Evolutionary conservation across 331 rosid genomes (phyloP).

Genomic region (Malus hybrid): DNA sequence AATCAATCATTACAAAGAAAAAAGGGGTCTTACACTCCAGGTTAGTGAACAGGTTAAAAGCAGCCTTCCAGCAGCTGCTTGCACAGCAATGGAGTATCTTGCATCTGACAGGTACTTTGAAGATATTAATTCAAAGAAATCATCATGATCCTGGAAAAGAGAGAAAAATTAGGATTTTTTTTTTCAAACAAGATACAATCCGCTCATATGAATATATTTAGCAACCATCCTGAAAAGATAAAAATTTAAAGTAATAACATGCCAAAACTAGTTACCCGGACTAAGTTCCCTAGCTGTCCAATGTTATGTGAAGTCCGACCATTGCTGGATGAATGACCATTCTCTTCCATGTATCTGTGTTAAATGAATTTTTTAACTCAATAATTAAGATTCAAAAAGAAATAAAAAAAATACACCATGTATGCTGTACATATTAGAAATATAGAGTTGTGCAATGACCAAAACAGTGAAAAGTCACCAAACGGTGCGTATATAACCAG

Average conservation of each 20-base stretch:
- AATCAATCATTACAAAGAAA: background rate
- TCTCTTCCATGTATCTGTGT: slow-evolving; percentile 85
- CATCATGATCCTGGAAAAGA: slow-evolving; percentile 73
- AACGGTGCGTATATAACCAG: background rate
- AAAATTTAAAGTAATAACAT: background rate
- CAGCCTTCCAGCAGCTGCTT: slow-evolving; percentile 80
- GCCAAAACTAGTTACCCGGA: slow-evolving; percentile 53
- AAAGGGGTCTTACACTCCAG: slow-evolving; percentile 54
- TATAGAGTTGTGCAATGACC: background rate
- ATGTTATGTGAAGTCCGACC: slow-evolving; percentile 69
- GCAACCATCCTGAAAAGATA: background rate
- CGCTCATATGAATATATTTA: background rate
- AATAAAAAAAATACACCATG: background rate
- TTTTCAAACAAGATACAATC: background rate
- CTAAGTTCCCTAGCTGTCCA: slow-evolving; percentile 75
- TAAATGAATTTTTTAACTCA: background rate
- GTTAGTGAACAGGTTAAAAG: slow-evolving; percentile 71
- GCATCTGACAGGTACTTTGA: slow-evolving; percentile 65
- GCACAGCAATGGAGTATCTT: slow-evolving; percentile 53
- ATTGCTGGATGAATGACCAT: slow-evolving; percentile 58
- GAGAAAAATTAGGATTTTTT: background rate
- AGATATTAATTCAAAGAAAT: slow-evolving; percentile 87
- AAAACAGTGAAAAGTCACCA: background rate
- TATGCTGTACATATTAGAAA: background rate
- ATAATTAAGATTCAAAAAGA: background rate